Percentiles rank a stretch among this genome's conserved stretches.
phyloP scores from a whole-genome alignment of 2,329 filamentous ascomycete species.

The Talaromyces sp. region DNA sequence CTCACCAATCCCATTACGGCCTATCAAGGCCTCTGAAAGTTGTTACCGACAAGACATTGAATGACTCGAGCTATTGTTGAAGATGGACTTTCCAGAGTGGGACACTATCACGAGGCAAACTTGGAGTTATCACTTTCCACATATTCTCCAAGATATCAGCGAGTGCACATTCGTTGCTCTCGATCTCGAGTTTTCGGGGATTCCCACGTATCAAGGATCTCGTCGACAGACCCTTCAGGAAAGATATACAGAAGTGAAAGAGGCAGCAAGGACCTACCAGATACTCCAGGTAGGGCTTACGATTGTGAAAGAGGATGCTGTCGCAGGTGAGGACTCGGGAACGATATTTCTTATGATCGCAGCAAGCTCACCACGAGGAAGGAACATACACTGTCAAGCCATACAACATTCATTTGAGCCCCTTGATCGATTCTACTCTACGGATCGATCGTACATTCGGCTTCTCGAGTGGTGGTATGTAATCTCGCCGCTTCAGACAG shows the following conservation, averaged over 20 bases:
- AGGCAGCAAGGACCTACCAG: conserved; percentile 59
- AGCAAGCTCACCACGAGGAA: conserved; percentile 20
- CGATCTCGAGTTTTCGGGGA: conserved; percentile 65
- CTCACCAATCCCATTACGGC: neutral
- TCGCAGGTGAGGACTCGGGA: conserved; percentile 40
- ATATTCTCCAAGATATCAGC: conserved; percentile 56
- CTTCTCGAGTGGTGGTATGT: conserved; percentile 53
- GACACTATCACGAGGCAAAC: conserved; percentile 43
- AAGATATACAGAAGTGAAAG: conserved; percentile 58
- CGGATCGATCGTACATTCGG: conserved; percentile 59
- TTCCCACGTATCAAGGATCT: conserved; percentile 44
- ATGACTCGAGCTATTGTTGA: neutral
- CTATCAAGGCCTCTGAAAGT: neutral
- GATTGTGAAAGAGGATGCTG: conserved; percentile 55
- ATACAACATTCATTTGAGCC: conserved; percentile 63
- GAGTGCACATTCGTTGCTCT: conserved; percentile 60
- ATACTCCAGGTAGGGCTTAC: conserved; percentile 66
- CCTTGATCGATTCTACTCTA: conserved; percentile 51
- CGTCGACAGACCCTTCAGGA: conserved; percentile 54
- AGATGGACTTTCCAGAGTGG: conserved; percentile 48
- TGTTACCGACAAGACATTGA: too few species aligned
- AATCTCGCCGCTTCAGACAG: conserved; percentile 20
- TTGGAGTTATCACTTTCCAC: conserved; percentile 51
- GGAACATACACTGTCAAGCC: conserved; percentile 57
- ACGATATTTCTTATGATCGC: neutral